These are phyloP conservation scores for Lachancea meyersii DNA, from an alignment of 805 yeast genomes.

Conservation along the genomic window DNA sequence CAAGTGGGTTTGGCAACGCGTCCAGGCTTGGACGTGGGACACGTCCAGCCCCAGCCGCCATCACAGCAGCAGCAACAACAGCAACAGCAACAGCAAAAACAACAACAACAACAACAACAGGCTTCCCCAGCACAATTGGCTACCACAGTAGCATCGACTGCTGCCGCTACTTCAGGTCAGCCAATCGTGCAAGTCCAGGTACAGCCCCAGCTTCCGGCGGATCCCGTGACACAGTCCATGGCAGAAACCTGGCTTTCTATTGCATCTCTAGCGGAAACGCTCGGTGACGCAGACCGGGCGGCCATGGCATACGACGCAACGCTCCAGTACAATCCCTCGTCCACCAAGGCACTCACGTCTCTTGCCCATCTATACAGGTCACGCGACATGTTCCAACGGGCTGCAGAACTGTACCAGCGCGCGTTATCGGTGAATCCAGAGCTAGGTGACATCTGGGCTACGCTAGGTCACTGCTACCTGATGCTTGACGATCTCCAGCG, in stretches of 20 bases:
- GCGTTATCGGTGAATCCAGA: constrained; percentile 77
- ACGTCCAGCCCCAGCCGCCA: not conserved
- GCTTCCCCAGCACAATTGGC: not conserved
- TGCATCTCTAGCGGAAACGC: constrained; percentile 81
- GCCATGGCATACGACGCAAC: constrained; percentile 84
- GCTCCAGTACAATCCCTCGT: constrained; percentile 76
- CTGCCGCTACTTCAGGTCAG: constrained; percentile 6
- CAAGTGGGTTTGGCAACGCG: not conserved
- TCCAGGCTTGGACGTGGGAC: constrained; percentile 7
- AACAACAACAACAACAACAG: not conserved
- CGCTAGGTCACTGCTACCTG: constrained; percentile 90
- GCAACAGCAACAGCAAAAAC: not conserved
- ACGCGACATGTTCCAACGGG: constrained; percentile 85
- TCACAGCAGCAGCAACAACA: not conserved
- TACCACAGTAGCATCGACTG: constrained; percentile 6
- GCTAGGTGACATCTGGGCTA: constrained; percentile 96
- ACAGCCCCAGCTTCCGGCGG: constrained; percentile 27
- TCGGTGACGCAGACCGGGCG: constrained; percentile 87
- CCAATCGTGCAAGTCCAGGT: constrained; percentile 9
- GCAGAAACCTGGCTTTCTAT: constrained; percentile 85
- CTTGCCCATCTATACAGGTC: constrained; percentile 85
- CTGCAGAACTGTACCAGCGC: constrained; percentile 88
- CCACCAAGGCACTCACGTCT: constrained; percentile 77
- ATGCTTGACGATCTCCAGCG: constrained; percentile 95
- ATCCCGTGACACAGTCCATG: constrained; percentile 45